Percentiles rank a stretch among this genome's conserved stretches.
phyloP scores from a whole-genome alignment of 2,329 filamentous ascomycete genomes.

The Fusarium ambrosium region DNA sequence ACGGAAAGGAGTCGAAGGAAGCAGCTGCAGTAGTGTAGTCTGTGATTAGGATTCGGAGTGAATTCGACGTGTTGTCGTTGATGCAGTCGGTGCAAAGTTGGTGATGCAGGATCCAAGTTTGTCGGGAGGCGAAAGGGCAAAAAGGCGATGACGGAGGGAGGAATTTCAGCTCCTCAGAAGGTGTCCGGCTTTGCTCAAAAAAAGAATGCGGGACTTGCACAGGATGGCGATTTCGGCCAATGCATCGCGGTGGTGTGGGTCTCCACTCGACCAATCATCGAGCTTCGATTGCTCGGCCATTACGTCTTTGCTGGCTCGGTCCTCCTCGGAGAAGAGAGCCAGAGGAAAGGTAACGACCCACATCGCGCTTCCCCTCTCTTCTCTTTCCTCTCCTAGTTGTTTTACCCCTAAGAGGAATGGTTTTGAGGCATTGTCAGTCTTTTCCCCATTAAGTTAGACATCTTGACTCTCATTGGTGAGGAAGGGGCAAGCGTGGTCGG shows the following conservation, averaged over 20 bases:
- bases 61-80: conserved; percentile 6
- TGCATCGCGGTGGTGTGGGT: conserved; percentile 41
- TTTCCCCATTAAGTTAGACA: not conserved
- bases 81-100: conserved; percentile 17
- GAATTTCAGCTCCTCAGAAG: conserved; percentile 31
- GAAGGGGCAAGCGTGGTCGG: conserved; percentile 11
- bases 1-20: conserved; percentile 13
- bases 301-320: conserved; percentile 49
- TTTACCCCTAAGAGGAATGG: not conserved
- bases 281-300: conserved; percentile 50
- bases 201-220: conserved; percentile 49
- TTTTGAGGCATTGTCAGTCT: not conserved
- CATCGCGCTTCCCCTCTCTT: conserved; percentile 3
- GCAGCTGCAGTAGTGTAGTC: not conserved
- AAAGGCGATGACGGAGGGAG: conserved; percentile 42
- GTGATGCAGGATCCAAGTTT: conserved; percentile 31
- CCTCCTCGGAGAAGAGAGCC: conserved; percentile 46
- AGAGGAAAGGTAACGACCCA: conserved; percentile 28
- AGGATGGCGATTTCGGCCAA: conserved; percentile 50
- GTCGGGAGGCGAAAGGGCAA: conserved; percentile 38
- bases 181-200: conserved; percentile 43
- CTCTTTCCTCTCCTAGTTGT: not conserved
- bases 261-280: conserved; percentile 28
- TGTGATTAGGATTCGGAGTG: conserved; percentile 22
- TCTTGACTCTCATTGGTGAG: not conserved